A percentile compares a stretch with the other conserved stretches of the same genome.
phyloP scores from a whole-genome alignment of 495 filamentous ascomycete species.

The Hypoxylon fragiforme region DNA sequence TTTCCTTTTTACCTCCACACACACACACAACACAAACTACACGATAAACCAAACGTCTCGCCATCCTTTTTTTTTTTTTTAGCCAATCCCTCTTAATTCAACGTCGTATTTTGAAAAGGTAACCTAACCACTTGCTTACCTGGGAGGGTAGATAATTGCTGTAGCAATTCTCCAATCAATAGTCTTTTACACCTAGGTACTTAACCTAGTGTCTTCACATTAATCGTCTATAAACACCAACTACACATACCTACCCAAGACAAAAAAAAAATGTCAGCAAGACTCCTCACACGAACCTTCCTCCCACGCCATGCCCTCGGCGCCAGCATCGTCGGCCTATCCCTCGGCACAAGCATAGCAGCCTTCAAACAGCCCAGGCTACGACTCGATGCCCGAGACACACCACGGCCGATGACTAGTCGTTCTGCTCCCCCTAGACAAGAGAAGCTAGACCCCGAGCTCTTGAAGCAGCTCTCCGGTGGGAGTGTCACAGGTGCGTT shows the following conservation, averaged over 20 bases:
- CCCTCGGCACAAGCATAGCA: conserved; percentile 32
- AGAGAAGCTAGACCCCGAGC: conserved; percentile 50
- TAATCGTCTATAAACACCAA: too few species aligned
- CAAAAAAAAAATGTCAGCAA: conserved; percentile 16
- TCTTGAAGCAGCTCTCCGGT: conserved; percentile 67
- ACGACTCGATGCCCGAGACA: conserved; percentile 20
- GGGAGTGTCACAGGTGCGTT: conserved; percentile 66
- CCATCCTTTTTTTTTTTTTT: too few species aligned
- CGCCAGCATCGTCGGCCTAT: conserved; percentile 28
- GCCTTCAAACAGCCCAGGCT: conserved; percentile 23
- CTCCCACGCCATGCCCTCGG: conserved; percentile 21
- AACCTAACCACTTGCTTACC: too few species aligned
- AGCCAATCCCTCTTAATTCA: too few species aligned
- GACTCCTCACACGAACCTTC: conserved; percentile 17
- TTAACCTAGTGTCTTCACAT: too few species aligned
- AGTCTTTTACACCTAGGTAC: too few species aligned
- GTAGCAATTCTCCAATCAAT: too few species aligned
- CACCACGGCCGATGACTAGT: conserved; percentile 17
- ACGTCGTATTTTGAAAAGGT: too few species aligned
- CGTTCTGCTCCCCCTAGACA: conserved; percentile 26
- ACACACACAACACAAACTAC: background rate
- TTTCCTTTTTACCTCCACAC: too few species aligned
- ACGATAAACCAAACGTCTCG: too few species aligned
- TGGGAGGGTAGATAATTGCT: too few species aligned
- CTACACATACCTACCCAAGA: background rate